phyloP scores from a whole-genome alignment of 23 red algal genomes.

The Rhodosorus marinus region DNA sequence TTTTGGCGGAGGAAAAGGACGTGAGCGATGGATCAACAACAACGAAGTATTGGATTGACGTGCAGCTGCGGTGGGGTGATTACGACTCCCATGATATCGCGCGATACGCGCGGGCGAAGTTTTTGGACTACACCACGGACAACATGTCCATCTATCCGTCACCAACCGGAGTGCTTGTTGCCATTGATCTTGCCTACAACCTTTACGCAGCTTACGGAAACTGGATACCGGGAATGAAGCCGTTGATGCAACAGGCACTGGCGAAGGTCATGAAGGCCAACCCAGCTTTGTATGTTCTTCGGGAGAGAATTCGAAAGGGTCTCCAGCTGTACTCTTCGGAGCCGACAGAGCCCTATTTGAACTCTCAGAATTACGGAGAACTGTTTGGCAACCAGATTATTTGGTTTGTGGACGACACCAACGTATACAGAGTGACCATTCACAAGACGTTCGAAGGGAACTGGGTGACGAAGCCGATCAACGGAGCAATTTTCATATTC shows the following conservation, averaged over 20 bases:
- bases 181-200: slow-evolving; percentile 87
- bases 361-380: slow-evolving; percentile 85
- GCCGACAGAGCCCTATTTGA: slow-evolving; percentile 80
- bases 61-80: slow-evolving; percentile 94
- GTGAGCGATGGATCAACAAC: slow-evolving; percentile 25
- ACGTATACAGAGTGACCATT: slow-evolving; percentile 70
- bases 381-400: slow-evolving; percentile 63
- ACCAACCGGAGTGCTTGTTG: slow-evolving; percentile 57
- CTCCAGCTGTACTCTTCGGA: slow-evolving; percentile 83
- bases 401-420: slow-evolving; percentile 77
- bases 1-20: slow-evolving; percentile 18
- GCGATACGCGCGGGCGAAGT: slow-evolving; percentile 66
- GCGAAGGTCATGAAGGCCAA: slow-evolving; percentile 93
- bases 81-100: slow-evolving; percentile 90
- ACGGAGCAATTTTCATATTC: slow-evolving; percentile 82
- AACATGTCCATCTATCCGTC: slow-evolving; percentile 81
- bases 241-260: slow-evolving; percentile 56
- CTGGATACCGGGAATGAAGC: slow-evolving; percentile 89
- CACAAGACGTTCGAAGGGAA: slow-evolving; percentile 88
- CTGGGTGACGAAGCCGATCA: slow-evolving; percentile 83
- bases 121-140: slow-evolving; percentile 79
- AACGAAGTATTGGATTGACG: slow-evolving; percentile 85
- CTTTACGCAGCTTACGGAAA: slow-evolving; percentile 68
- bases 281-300: slow-evolving; percentile 67
- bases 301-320: slow-evolving; percentile 76